Percentiles rank a stretch among this genome's conserved stretches.
Evolutionary conservation across 768 basidiomycete species (phyloP).

Genomic region (Lactarius tabidus): DNA sequence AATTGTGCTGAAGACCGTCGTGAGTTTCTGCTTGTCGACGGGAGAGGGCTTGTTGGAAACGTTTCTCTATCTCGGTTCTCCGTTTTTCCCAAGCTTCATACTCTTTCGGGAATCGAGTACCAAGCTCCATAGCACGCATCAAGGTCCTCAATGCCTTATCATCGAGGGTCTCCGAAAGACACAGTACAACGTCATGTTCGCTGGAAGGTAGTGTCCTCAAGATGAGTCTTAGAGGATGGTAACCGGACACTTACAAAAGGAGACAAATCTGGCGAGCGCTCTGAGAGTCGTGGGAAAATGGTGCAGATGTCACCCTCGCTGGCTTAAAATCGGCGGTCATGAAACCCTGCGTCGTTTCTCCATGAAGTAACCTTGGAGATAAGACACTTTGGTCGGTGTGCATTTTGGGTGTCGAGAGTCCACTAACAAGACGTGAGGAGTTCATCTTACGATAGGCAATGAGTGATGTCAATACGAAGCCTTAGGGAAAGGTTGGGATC

Average conservation of each 20-base stretch:
- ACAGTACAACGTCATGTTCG: not conserved
- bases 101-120: not conserved
- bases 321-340: too few species aligned
- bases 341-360: not conserved
- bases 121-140: not conserved
- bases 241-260: not conserved
- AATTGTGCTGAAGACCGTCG: not conserved
- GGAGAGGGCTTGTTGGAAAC: not conserved
- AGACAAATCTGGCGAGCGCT: not conserved
- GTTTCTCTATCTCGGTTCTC: not conserved
- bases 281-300: not conserved
- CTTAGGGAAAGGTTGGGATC: too few species aligned
- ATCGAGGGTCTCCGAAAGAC: not conserved
- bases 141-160: not conserved
- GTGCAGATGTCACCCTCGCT: not conserved
- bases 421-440: not conserved
- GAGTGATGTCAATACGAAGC: too few species aligned
- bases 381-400: not conserved
- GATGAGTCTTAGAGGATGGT: not conserved
- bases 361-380: not conserved
- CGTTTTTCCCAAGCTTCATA: not conserved
- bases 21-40: not conserved
- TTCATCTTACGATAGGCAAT: conserved; percentile 1
- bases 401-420: not conserved
- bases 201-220: not conserved